These are phyloP conservation scores for Chionographis japonica DNA, from an alignment of 106 monocot genomes.

Conservation along the genomic window DNA sequence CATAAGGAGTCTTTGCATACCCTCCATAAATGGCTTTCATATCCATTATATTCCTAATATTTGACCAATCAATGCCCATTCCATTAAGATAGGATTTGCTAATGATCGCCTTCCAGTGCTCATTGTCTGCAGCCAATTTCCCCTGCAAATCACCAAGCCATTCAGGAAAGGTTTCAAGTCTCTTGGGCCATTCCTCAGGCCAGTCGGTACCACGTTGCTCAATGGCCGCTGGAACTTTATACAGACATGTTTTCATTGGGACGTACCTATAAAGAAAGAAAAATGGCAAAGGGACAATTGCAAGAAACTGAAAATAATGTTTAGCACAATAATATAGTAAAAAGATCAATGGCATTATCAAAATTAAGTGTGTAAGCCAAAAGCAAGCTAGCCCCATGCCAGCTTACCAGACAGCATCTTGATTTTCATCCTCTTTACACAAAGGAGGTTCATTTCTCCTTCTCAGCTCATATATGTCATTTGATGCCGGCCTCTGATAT, in stretches of 20 bases:
- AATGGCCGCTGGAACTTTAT: constrained; percentile 68
- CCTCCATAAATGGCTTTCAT: constrained; percentile 94
- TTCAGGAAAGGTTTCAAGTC: constrained; percentile 80
- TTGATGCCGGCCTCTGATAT: constrained; percentile 89
- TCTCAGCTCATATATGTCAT: constrained; percentile 81
- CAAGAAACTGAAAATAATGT: background rate
- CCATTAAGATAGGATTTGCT: constrained; percentile 80
- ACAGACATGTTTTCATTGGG: constrained; percentile 58
- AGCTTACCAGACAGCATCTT: constrained; percentile 68
- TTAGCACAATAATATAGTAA: background rate
- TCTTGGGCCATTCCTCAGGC: constrained; percentile 97
- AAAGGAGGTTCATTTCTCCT: constrained; percentile 67
- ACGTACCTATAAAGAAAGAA: constrained; percentile 51
- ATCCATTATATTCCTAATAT: constrained; percentile 77
- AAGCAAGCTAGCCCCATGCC: background rate
- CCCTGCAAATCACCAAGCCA: constrained; percentile 70
- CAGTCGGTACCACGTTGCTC: constrained; percentile 84
- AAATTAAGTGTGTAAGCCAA: background rate
- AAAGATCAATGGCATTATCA: background rate
- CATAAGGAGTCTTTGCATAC: constrained; percentile 28
- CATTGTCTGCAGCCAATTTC: constrained; percentile 51
- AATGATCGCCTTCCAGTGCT: constrained; percentile 77
- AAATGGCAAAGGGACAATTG: background rate
- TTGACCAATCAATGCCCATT: constrained; percentile 89
- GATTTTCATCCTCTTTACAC: constrained; percentile 68